A percentile compares a stretch with the other conserved stretches of the same genome.
Evolutionary conservation across 495 filamentous ascomycete species (phyloP).

Genomic region (Penicillium crystallinum): DNA sequence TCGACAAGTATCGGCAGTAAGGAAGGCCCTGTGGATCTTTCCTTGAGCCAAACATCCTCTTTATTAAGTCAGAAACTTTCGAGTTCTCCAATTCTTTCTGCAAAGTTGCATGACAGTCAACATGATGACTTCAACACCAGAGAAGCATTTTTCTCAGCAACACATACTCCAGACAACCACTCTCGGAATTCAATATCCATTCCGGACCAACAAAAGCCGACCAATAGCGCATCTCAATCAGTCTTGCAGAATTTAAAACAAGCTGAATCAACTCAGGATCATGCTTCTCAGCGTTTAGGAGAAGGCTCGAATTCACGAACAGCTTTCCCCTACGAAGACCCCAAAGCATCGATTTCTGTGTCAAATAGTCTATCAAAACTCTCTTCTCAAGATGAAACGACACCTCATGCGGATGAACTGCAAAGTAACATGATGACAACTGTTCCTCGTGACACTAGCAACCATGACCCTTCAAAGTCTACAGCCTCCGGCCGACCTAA

Average conservation of each 20-base stretch:
- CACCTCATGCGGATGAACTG: constrained; percentile 36
- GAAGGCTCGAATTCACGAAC: constrained; percentile 31
- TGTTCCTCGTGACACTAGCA: constrained; percentile 25
- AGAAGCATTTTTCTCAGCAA: constrained; percentile 15
- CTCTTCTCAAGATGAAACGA: constrained; percentile 32
- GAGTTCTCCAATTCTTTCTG: constrained; percentile 32
- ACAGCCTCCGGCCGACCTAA: constrained; percentile 11
- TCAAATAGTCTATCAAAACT: constrained; percentile 28
- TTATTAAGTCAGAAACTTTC: constrained; percentile 28
- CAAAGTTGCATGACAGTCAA: constrained; percentile 22
- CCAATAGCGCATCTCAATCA: constrained; percentile 21
- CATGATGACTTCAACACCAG: constrained; percentile 25
- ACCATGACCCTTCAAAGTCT: constrained; percentile 22
- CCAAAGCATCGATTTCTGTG: constrained; percentile 30
- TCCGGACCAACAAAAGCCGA: constrained; percentile 23
- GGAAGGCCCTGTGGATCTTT: constrained; percentile 26
- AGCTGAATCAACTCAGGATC: constrained; percentile 23
- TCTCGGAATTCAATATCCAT: constrained; percentile 17
- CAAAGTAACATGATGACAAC: constrained; percentile 40
- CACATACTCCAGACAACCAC: constrained; percentile 18
- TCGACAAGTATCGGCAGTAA: constrained; percentile 29
- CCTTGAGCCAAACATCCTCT: constrained; percentile 28
- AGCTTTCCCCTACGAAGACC: constrained; percentile 36
- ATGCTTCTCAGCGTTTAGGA: constrained; percentile 14
- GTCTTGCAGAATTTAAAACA: constrained; percentile 22